These are phyloP conservation scores for Quercus tomentella DNA, from an alignment of 331 rosid genomes.

Conservation along the genomic window DNA sequence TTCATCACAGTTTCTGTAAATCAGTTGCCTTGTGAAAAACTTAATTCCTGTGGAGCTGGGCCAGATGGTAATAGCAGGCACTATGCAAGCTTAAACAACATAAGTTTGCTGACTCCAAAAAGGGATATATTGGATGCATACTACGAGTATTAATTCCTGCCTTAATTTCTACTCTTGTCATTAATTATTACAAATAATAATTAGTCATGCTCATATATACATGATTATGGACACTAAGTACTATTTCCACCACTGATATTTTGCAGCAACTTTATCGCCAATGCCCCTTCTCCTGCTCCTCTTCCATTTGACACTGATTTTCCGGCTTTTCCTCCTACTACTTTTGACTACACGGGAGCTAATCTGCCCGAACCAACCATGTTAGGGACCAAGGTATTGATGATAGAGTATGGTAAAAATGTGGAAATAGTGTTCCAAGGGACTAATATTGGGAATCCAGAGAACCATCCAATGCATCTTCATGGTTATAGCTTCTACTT, in stretches of 20 bases:
- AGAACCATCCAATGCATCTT: no score
- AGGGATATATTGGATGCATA: slow-evolving; percentile 31
- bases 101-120: slow-evolving; percentile 19
- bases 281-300: no score
- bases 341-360: slow-evolving; percentile 24
- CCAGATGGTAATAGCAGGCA: background rate
- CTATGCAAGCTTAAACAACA: slow-evolving; percentile 24
- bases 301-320: background rate
- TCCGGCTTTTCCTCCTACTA: slow-evolving; percentile 12
- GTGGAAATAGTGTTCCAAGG: background rate
- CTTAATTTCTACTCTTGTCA: no score
- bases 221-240: no score
- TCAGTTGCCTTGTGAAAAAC: background rate
- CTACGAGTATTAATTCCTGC: slow-evolving; percentile 14
- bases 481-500: slow-evolving; percentile 24
- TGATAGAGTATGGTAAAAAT: background rate
- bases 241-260: no score
- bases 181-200: no score
- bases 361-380: background rate
- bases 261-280: no score
- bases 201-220: no score
- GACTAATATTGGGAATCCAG: background rate
- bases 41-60: slow-evolving; percentile 12
- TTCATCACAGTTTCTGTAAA: slow-evolving; percentile 21
- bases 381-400: background rate